A percentile compares a stretch with the other conserved stretches of the same genome.
phyloP scores from a whole-genome alignment of 2,329 filamentous ascomycete genomes.

The Biscogniauxia mediterranea region DNA sequence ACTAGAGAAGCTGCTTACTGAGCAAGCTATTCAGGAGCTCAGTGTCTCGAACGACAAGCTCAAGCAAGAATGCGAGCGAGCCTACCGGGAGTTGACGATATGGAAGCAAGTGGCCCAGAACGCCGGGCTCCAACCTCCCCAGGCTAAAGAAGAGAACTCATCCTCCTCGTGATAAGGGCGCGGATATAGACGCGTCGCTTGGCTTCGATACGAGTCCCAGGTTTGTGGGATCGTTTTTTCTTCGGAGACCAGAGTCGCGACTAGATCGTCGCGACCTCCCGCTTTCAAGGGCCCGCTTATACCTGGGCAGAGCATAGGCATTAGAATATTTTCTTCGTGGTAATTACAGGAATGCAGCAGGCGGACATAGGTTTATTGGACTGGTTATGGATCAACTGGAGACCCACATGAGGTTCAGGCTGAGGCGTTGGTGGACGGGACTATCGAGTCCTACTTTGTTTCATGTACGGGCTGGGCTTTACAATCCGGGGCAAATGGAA shows the following conservation, averaged over 20 bases:
- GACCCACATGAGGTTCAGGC: conserved; percentile 5
- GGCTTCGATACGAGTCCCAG: conserved; percentile 9
- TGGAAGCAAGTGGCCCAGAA: conserved; percentile 71
- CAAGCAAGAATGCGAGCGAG: conserved; percentile 74
- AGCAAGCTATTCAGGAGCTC: conserved; percentile 86
- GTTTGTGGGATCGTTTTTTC: conserved; percentile 11
- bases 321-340: neutral
- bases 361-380: conserved; percentile 6
- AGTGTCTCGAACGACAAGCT: conserved; percentile 84
- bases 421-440: conserved; percentile 18
- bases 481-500: neutral
- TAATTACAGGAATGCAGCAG: conserved; percentile 5
- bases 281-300: neutral
- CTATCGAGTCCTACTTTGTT: conserved; percentile 1
- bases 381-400: conserved; percentile 2
- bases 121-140: conserved; percentile 51
- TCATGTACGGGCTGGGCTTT: neutral
- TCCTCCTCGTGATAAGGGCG: conserved; percentile 13
- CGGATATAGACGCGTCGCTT: conserved; percentile 4
- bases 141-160: conserved; percentile 39
- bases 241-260: conserved; percentile 6
- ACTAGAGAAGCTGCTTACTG: conserved; percentile 82
- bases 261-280: neutral
- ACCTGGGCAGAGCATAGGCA: neutral
- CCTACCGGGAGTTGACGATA: conserved; percentile 73